A percentile compares a stretch with the other conserved stretches of the same genome.
Evolutionary conservation across 495 filamentous ascomycete species (phyloP).

Genomic region (Cenococcum geophilum): DNA sequence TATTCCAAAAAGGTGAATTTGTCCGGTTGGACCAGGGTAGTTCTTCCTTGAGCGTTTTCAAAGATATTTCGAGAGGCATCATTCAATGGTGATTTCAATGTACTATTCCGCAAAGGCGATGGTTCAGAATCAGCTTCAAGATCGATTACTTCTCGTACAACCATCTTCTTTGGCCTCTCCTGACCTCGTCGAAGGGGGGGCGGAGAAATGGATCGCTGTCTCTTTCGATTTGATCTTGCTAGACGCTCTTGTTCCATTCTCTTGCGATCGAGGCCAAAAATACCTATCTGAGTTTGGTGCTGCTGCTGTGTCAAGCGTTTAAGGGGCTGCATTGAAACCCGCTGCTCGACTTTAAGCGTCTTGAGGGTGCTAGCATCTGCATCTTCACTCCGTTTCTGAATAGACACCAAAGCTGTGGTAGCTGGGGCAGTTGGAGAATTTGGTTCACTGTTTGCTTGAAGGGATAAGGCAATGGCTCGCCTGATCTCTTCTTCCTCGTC

Average conservation of each 20-base stretch:
- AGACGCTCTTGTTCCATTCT: conserved; percentile 84
- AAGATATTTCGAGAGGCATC: conserved; percentile 15
- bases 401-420: not conserved
- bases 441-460: conserved; percentile 6
- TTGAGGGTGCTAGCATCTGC: not conserved
- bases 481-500: conserved; percentile 34
- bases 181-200: conserved; percentile 32
- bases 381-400: not conserved
- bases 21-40: not conserved
- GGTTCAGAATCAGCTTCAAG: not conserved
- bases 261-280: conserved; percentile 61
- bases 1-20: conserved; percentile 46
- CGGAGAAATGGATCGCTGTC: conserved; percentile 39
- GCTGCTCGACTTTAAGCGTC: not conserved
- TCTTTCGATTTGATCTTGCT: conserved; percentile 54
- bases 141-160: not conserved
- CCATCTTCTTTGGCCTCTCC: conserved; percentile 24
- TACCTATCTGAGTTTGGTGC: conserved; percentile 9
- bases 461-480: conserved; percentile 35
- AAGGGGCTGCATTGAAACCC: not conserved
- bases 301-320: not conserved
- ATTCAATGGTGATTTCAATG: not conserved
- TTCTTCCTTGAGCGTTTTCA: not conserved
- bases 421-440: not conserved
- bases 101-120: not conserved